Evolutionary conservation across 345 rosid species (phyloP).

Genomic region (Syzygium oleosum): DNA sequence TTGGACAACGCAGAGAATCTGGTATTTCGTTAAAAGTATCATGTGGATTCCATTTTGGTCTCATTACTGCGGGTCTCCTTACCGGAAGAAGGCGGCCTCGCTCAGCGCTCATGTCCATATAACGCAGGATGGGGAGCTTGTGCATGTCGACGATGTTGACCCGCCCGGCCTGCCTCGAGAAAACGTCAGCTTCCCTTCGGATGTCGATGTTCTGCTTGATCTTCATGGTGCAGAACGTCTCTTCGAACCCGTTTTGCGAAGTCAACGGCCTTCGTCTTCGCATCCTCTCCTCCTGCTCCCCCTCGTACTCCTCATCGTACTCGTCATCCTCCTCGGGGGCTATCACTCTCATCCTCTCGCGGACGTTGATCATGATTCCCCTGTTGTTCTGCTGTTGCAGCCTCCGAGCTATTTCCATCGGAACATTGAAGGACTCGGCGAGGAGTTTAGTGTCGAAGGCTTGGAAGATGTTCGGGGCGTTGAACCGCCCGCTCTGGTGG

Average conservation of each 20-base stretch:
- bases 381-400: constrained; percentile 5
- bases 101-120: constrained; percentile 22
- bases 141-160: constrained; percentile 14
- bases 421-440: constrained; percentile 21
- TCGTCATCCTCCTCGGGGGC: constrained; percentile 7
- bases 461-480: constrained; percentile 12
- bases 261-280: background rate
- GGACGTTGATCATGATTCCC: constrained; percentile 10
- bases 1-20: background rate
- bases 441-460: constrained; percentile 14
- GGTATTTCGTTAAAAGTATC: background rate
- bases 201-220: constrained; percentile 18
- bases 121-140: constrained; percentile 21
- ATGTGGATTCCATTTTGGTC: background rate
- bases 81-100: constrained; percentile 22
- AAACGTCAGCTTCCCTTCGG: constrained; percentile 13
- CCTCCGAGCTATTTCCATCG: background rate
- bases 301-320: background rate
- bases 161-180: constrained; percentile 19
- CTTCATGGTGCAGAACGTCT: constrained; percentile 22
- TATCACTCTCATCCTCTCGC: constrained; percentile 1
- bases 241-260: constrained; percentile 14
- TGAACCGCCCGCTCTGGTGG: background rate
- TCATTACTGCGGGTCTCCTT: background rate
- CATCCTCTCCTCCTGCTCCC: background rate